Evolutionary conservation across 2,329 filamentous ascomycete species (phyloP).

Genomic region (Cladosporium colombiae): DNA sequence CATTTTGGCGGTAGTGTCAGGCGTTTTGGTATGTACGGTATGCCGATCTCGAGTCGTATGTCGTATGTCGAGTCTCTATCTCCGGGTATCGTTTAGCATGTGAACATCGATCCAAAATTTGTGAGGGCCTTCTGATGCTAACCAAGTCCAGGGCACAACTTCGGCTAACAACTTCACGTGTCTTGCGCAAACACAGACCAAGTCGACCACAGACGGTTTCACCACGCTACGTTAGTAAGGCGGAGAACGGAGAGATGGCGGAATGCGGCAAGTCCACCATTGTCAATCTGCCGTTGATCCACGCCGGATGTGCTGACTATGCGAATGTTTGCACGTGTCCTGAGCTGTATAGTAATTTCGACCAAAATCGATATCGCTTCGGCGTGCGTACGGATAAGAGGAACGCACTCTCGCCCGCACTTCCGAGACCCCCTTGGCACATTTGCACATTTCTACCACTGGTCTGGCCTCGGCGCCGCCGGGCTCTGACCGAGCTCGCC

Average conservation of each 20-base stretch:
- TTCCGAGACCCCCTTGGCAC: constrained; percentile 6
- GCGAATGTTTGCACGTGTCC: not conserved
- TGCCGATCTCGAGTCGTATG: not conserved
- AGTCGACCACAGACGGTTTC: constrained; percentile 9
- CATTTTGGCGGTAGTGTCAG: constrained; percentile 39
- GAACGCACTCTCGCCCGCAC: not conserved
- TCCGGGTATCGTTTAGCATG: constrained; percentile 1
- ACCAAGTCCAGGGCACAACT: not conserved
- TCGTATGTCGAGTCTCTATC: not conserved
- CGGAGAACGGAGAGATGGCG: constrained; percentile 13
- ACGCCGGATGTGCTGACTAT: not conserved
- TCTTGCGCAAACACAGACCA: constrained; percentile 10
- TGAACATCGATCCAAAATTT: constrained; percentile 12
- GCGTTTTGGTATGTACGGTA: not conserved
- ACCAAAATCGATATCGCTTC: constrained; percentile 6
- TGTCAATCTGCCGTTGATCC: constrained; percentile 7
- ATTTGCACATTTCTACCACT: not conserved
- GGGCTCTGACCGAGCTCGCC: not conserved
- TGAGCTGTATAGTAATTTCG: not conserved
- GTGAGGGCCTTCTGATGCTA: not conserved
- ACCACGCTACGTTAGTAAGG: constrained; percentile 16
- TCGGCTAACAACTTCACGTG: constrained; percentile 10
- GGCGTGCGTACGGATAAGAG: not conserved
- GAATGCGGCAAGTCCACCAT: constrained; percentile 12
- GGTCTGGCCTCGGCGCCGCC: constrained; percentile 6